Conservation (phyloP, 208 protist species). For the Crithidia fasciculata region DNA sequence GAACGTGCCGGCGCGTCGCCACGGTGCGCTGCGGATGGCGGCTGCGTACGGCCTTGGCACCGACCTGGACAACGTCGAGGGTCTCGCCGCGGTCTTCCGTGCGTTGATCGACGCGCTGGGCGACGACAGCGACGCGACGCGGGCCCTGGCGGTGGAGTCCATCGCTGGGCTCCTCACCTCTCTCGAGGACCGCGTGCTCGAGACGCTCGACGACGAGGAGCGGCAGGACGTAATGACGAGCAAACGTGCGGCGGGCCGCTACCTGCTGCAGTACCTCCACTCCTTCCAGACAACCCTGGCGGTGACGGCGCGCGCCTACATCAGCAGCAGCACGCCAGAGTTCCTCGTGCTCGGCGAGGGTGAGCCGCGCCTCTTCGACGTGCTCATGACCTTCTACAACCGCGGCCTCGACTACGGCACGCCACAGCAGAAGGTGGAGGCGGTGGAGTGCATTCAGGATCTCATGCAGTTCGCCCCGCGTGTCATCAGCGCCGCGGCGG, state of each 20-base stretch:
- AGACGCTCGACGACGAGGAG: slow-evolving; percentile 73
- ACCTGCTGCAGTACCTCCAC: slow-evolving; percentile 84
- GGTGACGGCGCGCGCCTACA: slow-evolving; percentile 63
- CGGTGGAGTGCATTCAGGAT: slow-evolving; percentile 91
- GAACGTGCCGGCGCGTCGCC: slow-evolving; percentile 61
- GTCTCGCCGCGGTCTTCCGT: slow-evolving; percentile 69
- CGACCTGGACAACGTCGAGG: slow-evolving; percentile 70
- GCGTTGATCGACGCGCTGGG: slow-evolving; percentile 74
- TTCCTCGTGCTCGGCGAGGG: slow-evolving; percentile 80
- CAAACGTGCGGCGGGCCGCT: slow-evolving; percentile 83
- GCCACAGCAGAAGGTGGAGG: slow-evolving; percentile 82
- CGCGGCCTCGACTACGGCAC: slow-evolving; percentile 90
- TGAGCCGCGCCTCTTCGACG: slow-evolving; percentile 82
- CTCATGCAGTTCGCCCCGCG: slow-evolving; percentile 82
- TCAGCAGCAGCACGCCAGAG: slow-evolving; percentile 54
- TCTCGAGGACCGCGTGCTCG: slow-evolving; percentile 72
- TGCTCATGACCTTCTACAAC: slow-evolving; percentile 88
- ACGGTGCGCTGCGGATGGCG: slow-evolving; percentile 72
- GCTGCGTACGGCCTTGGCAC: slow-evolving; percentile 73
- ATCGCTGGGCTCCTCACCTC: slow-evolving; percentile 66
- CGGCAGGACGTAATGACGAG: slow-evolving; percentile 75
- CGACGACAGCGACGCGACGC: slow-evolving; percentile 52
- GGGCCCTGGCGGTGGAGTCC: slow-evolving; percentile 57
- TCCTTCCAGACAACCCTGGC: slow-evolving; percentile 71
- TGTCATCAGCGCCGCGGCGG: slow-evolving; percentile 62